These are phyloP conservation scores for Botrytis porri DNA, from an alignment of 2,329 filamentous ascomycete genomes.

Conservation along the genomic window DNA sequence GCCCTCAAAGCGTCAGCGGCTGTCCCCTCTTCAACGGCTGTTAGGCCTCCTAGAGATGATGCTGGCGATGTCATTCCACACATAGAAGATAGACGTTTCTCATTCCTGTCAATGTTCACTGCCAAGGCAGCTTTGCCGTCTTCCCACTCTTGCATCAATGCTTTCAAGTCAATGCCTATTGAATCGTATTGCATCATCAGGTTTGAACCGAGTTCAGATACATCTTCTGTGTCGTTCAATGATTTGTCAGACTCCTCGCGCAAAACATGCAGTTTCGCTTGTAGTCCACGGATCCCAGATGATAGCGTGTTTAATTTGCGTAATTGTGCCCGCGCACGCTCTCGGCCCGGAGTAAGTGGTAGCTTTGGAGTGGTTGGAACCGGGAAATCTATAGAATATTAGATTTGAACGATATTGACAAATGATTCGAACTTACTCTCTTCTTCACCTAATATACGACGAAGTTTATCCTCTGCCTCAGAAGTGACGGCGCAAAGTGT, in stretches of 20 bases:
- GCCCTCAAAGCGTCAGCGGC: slow-evolving; percentile 71
- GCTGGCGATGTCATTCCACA: slow-evolving; percentile 55
- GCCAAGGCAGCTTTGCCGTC: slow-evolving; percentile 80
- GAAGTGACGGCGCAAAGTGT: slow-evolving; percentile 60
- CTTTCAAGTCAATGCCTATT: slow-evolving; percentile 81
- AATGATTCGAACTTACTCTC: slow-evolving; percentile 57
- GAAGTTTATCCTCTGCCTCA: slow-evolving; percentile 62
- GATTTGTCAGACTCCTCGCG: slow-evolving; percentile 83
- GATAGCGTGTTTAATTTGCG: slow-evolving; percentile 86
- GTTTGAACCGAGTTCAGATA: slow-evolving; percentile 72
- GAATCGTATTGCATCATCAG: slow-evolving; percentile 91
- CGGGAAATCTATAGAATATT: slow-evolving; percentile 48
- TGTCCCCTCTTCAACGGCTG: slow-evolving; percentile 57
- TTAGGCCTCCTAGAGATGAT: slow-evolving; percentile 65
- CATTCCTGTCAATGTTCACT: slow-evolving; percentile 76
- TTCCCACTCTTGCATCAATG: slow-evolving; percentile 81
- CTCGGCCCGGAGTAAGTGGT: slow-evolving; percentile 68
- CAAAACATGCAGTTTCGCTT: slow-evolving; percentile 90
- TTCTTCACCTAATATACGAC: slow-evolving; percentile 70
- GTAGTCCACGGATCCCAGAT: slow-evolving; percentile 83
- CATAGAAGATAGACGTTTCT: slow-evolving; percentile 64
- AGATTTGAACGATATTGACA: slow-evolving; percentile 25
- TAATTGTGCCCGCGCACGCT: slow-evolving; percentile 81
- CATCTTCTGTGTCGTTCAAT: slow-evolving; percentile 69
- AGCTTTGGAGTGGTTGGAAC: slow-evolving; percentile 55